Evolutionary conservation across 192 early-diverging fungal species (phyloP), one percentile per base, ranked within the genome.

Genomic region (Podila verticillata): DNA sequence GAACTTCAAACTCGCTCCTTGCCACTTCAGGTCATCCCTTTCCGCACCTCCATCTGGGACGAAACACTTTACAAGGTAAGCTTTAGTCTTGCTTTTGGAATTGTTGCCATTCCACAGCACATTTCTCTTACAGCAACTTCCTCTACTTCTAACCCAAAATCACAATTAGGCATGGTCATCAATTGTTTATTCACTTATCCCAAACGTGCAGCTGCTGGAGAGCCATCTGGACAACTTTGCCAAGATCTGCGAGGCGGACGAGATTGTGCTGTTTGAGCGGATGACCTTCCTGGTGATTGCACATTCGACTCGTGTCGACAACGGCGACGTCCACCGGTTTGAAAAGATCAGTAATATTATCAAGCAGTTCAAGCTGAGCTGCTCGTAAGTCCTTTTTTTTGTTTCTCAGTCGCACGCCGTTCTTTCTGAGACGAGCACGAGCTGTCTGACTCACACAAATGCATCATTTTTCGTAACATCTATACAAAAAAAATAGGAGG

Each of bases 231-330:
- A 90, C 58, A 89, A 87, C 48, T 98, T 99, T 71, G 89, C 92
- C 68, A 67, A 72, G 30, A 86, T 96, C 71, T 94, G 95, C 66
- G 98, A 98, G 59, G 97, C 96, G 1, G 90, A 95, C 51, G 97
- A 99, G 80, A 94, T 99, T 30, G 94, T 97, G 4, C 82, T 99
- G 29, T 99, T 98, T 81, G 98, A 99, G 81, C 83, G 94, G 31
- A 91, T 96, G 28, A 98, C 98, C 26, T 99, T 99, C 78, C 84
- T 99, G 66, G 96, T 98, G 31, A 97, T 99, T 74, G 93, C 95
- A 12, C 92, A 93, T 72, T 85, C 92, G 24, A 90, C 91, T 30
- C 74, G 74, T 10, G 83, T 88, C 31, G 83, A 86, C 36, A 84
- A 88, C 66, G 81, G 75, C 9, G 95, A 96, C 70, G 73, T 87